Evolutionary conservation across 2,329 filamentous ascomycete genomes (phyloP).

Genomic region (Trichoderma sp.): DNA sequence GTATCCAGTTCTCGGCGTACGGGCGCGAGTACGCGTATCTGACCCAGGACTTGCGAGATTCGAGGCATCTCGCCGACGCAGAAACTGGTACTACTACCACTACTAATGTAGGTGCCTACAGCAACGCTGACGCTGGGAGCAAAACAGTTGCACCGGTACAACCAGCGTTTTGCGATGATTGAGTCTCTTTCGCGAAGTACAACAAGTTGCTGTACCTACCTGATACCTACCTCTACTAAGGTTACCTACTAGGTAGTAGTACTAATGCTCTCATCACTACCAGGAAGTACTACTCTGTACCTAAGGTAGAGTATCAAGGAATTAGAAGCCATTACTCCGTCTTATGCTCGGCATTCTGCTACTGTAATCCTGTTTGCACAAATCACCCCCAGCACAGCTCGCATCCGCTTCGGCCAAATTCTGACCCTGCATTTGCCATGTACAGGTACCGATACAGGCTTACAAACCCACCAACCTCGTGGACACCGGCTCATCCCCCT

Average conservation of each 20-base stretch:
- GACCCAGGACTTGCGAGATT: neutral
- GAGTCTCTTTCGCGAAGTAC: neutral
- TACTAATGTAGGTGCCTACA: too few relatives aligned
- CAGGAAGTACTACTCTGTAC: too few relatives aligned
- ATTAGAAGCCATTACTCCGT: too few relatives aligned
- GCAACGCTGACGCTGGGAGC: neutral
- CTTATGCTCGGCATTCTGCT: too few relatives aligned
- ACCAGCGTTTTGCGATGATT: neutral
- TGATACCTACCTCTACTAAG: too few relatives aligned
- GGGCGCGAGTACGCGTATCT: slow-evolving; percentile 12
- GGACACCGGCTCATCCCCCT: neutral
- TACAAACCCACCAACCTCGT: neutral
- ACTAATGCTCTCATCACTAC: too few relatives aligned
- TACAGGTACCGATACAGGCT: neutral
- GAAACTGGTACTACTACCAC: too few relatives aligned
- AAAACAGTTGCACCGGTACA: neutral
- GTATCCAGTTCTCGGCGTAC: neutral
- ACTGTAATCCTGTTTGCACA: neutral
- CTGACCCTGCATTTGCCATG: neutral
- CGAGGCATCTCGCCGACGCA: neutral
- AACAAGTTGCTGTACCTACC: neutral
- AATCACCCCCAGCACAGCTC: neutral
- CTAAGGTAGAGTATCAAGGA: too few relatives aligned
- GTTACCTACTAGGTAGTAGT: too few relatives aligned
- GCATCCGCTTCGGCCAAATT: too few relatives aligned